Evolutionary conservation across 2,329 filamentous ascomycete species (phyloP).

Genomic region (Fusarium transvaalense): DNA sequence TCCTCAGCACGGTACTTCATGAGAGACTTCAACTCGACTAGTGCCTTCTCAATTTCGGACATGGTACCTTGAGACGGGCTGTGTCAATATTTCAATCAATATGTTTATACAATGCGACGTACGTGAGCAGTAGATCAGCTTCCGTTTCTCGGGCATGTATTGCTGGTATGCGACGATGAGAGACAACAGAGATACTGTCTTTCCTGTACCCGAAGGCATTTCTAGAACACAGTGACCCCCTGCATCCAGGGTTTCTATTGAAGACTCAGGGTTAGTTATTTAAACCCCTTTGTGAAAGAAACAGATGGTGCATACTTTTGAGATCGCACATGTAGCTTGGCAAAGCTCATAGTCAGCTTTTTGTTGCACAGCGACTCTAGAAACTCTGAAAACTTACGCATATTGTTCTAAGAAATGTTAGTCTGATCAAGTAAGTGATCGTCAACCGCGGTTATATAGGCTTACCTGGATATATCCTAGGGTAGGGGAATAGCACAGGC

Average conservation of each 20-base stretch:
- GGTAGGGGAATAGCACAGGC: slow-evolving; percentile 69
- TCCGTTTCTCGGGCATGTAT: slow-evolving; percentile 90
- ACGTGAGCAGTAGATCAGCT: slow-evolving; percentile 98
- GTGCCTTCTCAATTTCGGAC: slow-evolving; percentile 98
- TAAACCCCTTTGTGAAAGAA: background rate
- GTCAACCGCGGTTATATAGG: slow-evolving; percentile 6
- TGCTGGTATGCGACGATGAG: slow-evolving; percentile 98
- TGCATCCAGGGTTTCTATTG: slow-evolving; percentile 82
- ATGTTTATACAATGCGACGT: slow-evolving; percentile 13
- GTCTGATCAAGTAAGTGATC: background rate
- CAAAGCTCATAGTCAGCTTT: slow-evolving; percentile 13
- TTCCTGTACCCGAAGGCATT: slow-evolving; percentile 98
- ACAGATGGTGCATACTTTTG: slow-evolving; percentile 58
- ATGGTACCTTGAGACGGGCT: slow-evolving; percentile 74
- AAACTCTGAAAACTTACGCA: slow-evolving; percentile 56
- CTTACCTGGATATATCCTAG: slow-evolving; percentile 69
- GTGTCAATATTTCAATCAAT: slow-evolving; percentile 11
- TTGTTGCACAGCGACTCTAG: background rate
- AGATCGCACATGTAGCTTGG: slow-evolving; percentile 68
- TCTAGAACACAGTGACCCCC: slow-evolving; percentile 96
- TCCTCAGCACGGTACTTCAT: slow-evolving; percentile 96
- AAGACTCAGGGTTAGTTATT: slow-evolving; percentile 11
- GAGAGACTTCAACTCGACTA: slow-evolving; percentile 88
- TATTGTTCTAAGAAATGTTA: slow-evolving; percentile 61
- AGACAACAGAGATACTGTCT: slow-evolving; percentile 94